A percentile compares a stretch with the other conserved stretches of the same genome.
Evolutionary conservation across 352 stramenopile species (phyloP).

Genomic region (Globisporangium echinulatum): DNA sequence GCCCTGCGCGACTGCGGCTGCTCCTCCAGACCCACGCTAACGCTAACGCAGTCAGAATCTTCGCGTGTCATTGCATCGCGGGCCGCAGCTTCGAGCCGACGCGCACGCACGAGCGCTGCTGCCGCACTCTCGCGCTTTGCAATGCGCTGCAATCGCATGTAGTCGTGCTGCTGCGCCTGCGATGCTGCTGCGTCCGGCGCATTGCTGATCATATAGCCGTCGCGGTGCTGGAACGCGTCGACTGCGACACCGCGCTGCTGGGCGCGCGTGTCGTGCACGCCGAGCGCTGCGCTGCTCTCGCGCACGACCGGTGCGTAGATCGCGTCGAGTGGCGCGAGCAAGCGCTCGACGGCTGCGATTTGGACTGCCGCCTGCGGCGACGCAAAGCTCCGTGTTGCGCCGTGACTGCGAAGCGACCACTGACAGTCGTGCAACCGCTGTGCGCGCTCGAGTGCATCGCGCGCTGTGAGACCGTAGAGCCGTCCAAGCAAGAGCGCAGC

Average conservation of each 20-base stretch:
- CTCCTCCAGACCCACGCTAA: conserved; percentile 5
- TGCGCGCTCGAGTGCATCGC: conserved; percentile 51
- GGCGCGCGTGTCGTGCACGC: conserved; percentile 31
- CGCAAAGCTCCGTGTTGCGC: conserved; percentile 28
- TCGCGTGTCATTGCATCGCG: conserved; percentile 20
- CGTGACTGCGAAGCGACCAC: conserved; percentile 20
- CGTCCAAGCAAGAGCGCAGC: conserved; percentile 59
- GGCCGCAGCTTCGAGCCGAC: conserved; percentile 15
- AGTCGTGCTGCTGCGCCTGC: conserved; percentile 21
- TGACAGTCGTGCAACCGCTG: conserved; percentile 71
- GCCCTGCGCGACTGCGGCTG: background rate
- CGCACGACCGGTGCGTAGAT: conserved; percentile 58
- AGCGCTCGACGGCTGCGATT: conserved; percentile 32
- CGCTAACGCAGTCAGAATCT: conserved; percentile 7
- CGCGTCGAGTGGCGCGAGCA: conserved; percentile 45
- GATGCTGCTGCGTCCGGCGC: conserved; percentile 19
- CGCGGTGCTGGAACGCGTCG: conserved; percentile 30
- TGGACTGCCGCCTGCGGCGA: conserved; percentile 48
- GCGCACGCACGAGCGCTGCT: conserved; percentile 25
- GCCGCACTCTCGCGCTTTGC: conserved; percentile 34
- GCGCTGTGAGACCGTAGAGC: conserved; percentile 53
- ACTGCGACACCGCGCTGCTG: conserved; percentile 49
- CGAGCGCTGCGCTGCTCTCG: conserved; percentile 27
- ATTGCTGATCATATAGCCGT: conserved; percentile 58
- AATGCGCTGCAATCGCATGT: conserved; percentile 32